A percentile compares a stretch with the other conserved stretches of the same genome.
Evolutionary conservation across 2,329 filamentous ascomycete genomes (phyloP).

Genomic region (Penicillium olsonii): DNA sequence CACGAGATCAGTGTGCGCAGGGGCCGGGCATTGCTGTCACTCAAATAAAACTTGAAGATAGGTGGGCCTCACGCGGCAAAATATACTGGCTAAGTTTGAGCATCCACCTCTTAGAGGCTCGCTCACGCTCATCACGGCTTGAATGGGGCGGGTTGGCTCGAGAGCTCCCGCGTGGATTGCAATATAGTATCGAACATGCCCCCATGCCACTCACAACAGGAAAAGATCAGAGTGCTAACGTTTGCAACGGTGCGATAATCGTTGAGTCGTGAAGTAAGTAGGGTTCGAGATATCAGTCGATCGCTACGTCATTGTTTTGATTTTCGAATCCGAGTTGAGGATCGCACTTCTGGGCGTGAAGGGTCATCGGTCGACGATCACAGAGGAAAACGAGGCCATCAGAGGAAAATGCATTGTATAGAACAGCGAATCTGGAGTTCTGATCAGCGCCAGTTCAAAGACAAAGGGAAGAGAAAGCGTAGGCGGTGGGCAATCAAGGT

Average conservation of each 20-base stretch:
- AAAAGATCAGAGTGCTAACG: not conserved
- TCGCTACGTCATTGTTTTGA: not conserved
- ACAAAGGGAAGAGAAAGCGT: slow-evolving; percentile 10
- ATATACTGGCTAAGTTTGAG: too few relatives aligned
- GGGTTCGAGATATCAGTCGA: not conserved
- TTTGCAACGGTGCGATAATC: not conserved
- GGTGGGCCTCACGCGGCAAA: too few relatives aligned
- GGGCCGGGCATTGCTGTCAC: too few relatives aligned
- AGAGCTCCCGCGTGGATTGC: too few relatives aligned
- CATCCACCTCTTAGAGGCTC: too few relatives aligned
- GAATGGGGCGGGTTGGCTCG: too few relatives aligned
- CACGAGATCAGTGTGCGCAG: too few relatives aligned
- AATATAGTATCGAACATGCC: too few relatives aligned
- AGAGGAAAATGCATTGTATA: not conserved
- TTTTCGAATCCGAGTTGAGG: not conserved
- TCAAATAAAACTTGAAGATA: too few relatives aligned
- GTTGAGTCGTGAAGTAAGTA: not conserved
- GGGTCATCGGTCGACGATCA: not conserved
- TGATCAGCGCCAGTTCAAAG: not conserved
- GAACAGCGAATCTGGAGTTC: not conserved
- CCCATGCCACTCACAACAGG: too few relatives aligned
- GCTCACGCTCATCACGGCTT: too few relatives aligned
- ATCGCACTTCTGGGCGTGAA: not conserved
- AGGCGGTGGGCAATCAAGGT: slow-evolving; percentile 35
- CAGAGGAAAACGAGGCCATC: not conserved